phyloP scores from a whole-genome alignment of 768 basidiomycete species.

The Podaxis pistillaris region DNA sequence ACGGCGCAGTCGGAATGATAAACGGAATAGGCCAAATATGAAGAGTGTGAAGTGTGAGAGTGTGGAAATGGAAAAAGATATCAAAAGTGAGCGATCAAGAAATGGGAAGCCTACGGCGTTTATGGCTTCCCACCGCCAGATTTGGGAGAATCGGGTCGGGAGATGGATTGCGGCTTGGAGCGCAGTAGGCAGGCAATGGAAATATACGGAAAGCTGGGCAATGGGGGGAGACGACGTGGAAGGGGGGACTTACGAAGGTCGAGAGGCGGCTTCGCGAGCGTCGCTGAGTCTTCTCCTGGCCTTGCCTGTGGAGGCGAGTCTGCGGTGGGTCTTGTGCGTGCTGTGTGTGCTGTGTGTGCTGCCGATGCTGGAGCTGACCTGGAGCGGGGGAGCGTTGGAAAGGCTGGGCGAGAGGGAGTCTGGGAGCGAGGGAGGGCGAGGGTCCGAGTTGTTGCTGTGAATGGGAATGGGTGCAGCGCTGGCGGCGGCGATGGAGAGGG shows the following conservation, averaged over 20 bases:
- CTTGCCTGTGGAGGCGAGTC: constrained; percentile 70
- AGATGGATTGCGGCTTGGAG: background rate
- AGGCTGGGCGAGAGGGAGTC: constrained; percentile 6
- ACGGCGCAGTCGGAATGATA: background rate
- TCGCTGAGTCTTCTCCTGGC: constrained; percentile 72
- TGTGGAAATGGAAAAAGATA: background rate
- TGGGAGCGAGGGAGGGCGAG: constrained; percentile 1
- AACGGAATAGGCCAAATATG: constrained; percentile 3
- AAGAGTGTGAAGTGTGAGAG: background rate
- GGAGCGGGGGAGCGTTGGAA: constrained; percentile 6
- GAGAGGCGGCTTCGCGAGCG: constrained; percentile 71
- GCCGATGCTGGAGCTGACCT: constrained; percentile 21
- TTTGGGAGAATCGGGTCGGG: background rate
- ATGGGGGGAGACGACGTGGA: background rate
- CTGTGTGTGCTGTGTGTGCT: constrained; percentile 17
- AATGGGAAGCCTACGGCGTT: constrained; percentile 8
- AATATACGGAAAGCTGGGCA: constrained; percentile 8
- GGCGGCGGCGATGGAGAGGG: constrained; percentile 63
- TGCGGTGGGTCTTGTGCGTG: constrained; percentile 53
- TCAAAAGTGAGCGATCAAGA: background rate
- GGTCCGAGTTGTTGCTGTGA: constrained; percentile 1
- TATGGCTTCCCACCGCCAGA: background rate
- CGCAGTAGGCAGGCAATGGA: constrained; percentile 11
- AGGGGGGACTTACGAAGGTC: constrained; percentile 62
- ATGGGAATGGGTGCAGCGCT: constrained; percentile 47